Evolutionary conservation across 441 rosid species (phyloP).

Genomic region (Brassica balearica): DNA sequence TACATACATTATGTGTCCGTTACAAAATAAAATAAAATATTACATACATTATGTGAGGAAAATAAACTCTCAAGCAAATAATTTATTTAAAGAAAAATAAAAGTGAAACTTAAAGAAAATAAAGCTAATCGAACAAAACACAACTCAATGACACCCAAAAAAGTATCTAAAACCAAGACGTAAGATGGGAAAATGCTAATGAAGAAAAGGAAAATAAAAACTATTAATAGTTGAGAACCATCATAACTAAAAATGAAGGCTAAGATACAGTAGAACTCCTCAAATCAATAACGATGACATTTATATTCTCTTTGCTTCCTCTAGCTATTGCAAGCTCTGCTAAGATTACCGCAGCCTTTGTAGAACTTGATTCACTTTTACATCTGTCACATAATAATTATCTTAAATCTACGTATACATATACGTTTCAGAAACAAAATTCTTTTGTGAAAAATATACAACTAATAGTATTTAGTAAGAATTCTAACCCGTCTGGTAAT

Average conservation of each 20-base stretch:
- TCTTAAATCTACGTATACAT: not conserved
- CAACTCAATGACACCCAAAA: not conserved
- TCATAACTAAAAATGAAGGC: not conserved
- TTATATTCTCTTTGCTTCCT: constrained; percentile 69
- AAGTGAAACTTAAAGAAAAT: too few relatives aligned
- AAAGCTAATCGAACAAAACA: not conserved
- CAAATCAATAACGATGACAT: constrained; percentile 65
- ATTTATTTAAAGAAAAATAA: too few relatives aligned
- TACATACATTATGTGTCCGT: not conserved
- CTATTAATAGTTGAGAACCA: not conserved
- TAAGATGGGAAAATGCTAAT: not conserved
- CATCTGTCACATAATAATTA: constrained; percentile 9
- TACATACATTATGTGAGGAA: too few relatives aligned
- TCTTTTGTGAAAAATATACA: not conserved
- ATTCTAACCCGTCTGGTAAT: constrained; percentile 31
- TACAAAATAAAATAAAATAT: too few relatives aligned
- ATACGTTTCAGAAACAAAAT: not conserved
- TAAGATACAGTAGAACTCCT: constrained; percentile 24
- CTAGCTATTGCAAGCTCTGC: constrained; percentile 64
- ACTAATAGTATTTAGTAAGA: not conserved
- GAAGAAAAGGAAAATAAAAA: not conserved
- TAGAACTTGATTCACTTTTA: constrained; percentile 38
- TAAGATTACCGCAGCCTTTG: constrained; percentile 60
- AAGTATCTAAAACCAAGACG: not conserved
- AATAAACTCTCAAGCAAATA: too few relatives aligned